A percentile compares a stretch with the other conserved stretches of the same genome.
phyloP scores from a whole-genome alignment of 2,329 filamentous ascomycete genomes.

The Botrytis squamosa region DNA sequence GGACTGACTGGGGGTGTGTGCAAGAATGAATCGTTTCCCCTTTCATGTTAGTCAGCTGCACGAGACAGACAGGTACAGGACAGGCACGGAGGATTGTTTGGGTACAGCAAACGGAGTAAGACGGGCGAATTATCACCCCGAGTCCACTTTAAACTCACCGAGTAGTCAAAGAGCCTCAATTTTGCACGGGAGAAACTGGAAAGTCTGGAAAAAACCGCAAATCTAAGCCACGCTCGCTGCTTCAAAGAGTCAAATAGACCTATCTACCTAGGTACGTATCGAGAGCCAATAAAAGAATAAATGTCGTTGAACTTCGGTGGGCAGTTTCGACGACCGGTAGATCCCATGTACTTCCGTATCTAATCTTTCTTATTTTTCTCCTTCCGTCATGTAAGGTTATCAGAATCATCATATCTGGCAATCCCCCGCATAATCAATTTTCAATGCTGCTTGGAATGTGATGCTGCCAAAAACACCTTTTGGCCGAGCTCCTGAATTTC shows the following conservation, averaged over 20 bases:
- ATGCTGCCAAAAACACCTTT: not conserved
- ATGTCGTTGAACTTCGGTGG: not conserved
- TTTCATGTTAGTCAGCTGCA: not conserved
- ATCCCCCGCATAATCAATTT: slow-evolving; percentile 2
- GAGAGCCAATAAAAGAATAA: not conserved
- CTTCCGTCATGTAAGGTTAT: not conserved
- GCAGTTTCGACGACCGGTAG: not conserved
- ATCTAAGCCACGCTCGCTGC: slow-evolving; percentile 1
- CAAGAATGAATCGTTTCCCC: not conserved
- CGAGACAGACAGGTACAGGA: too few species aligned
- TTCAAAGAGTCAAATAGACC: not conserved
- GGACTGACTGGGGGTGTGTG: not conserved
- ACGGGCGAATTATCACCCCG: not conserved
- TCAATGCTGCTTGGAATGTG: not conserved
- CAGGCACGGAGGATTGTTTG: not conserved
- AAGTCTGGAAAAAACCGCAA: not conserved
- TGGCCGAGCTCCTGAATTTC: not conserved
- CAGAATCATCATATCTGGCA: too few species aligned
- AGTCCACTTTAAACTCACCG: slow-evolving; percentile 7
- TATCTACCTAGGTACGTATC: not conserved
- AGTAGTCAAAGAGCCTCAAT: slow-evolving; percentile 12
- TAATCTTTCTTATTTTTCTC: not conserved
- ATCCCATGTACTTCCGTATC: not conserved
- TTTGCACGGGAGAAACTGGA: not conserved
- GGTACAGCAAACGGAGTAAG: slow-evolving; percentile 2